A percentile compares a stretch with the other conserved stretches of the same genome.
Evolutionary conservation across 768 basidiomycete genomes (phyloP).

Genomic region (Russula earlei): DNA sequence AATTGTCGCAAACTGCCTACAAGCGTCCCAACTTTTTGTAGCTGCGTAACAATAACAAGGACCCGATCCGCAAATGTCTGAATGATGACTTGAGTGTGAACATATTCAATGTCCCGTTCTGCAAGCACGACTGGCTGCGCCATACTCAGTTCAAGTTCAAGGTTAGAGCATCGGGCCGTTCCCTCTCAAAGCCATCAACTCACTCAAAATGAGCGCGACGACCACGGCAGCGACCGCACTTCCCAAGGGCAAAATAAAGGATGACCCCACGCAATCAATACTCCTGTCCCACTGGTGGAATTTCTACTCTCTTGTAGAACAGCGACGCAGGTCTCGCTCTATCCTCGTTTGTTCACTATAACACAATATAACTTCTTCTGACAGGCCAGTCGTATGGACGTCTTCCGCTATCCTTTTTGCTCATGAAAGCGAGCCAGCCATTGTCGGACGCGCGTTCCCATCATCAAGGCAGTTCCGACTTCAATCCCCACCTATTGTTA

Average conservation of each 20-base stretch:
- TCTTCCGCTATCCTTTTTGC: constrained; percentile 57
- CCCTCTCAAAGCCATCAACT: no score
- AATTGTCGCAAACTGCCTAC: constrained; percentile 35
- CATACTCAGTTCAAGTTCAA: constrained; percentile 2
- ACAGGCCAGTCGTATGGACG: constrained; percentile 66
- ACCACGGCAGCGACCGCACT: constrained; percentile 2
- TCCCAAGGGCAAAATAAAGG: constrained; percentile 14
- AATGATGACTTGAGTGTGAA: constrained; percentile 62
- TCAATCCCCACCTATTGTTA: constrained; percentile 42
- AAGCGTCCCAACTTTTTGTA: constrained; percentile 83
- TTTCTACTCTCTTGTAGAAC: constrained; percentile 11
- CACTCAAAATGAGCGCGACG: not conserved
- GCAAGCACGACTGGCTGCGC: constrained; percentile 42
- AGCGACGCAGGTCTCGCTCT: constrained; percentile 1
- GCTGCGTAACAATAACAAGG: constrained; percentile 82
- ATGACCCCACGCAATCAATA: constrained; percentile 1
- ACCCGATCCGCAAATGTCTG: constrained; percentile 74
- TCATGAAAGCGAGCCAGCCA: constrained; percentile 49
- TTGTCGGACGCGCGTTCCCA: constrained; percentile 58
- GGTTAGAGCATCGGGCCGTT: not conserved
- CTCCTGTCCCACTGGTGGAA: constrained; percentile 13
- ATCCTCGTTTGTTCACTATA: not conserved
- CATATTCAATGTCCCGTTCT: constrained; percentile 43
- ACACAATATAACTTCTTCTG: not conserved
- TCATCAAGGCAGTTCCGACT: constrained; percentile 57